Evolutionary conservation across 208 protist genomes (phyloP).

Genomic region (Leishmania martiniquensis): DNA sequence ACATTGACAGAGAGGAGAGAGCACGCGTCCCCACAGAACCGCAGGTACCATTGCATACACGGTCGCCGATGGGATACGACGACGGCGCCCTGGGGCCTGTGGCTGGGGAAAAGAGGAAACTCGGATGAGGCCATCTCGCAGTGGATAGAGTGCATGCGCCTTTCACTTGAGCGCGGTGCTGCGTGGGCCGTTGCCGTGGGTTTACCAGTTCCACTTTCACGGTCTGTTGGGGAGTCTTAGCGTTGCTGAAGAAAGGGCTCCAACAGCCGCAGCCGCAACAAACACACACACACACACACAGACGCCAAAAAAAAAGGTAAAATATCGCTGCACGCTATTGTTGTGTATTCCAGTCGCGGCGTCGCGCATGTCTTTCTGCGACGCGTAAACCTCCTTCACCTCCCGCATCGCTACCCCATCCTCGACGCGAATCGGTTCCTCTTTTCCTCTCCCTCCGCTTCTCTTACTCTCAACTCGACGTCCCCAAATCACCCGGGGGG

Average conservation of each 20-base stretch:
- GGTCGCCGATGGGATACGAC: not conserved
- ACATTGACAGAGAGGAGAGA: not conserved
- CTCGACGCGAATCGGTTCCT: too few species aligned
- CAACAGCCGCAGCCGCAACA: not conserved
- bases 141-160: not conserved
- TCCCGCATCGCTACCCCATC: too few species aligned
- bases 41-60: not conserved
- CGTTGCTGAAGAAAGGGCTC: not conserved
- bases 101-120: not conserved
- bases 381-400: too few species aligned
- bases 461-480: too few species aligned
- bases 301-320: not conserved
- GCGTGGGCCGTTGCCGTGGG: not conserved
- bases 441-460: too few species aligned
- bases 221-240: too few species aligned
- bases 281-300: not conserved
- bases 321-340: constrained; percentile 1
- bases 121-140: too few species aligned
- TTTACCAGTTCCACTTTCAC: not conserved
- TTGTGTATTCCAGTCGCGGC: too few species aligned
- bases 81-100: not conserved
- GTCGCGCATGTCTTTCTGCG: too few species aligned
- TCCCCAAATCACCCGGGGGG: too few species aligned
- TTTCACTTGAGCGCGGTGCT: not conserved
- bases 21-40: not conserved